Evolutionary conservation across 306 rosid species (phyloP), one percentile per base, ranked within the genome.

Genomic region (Biancaea sappan): DNA sequence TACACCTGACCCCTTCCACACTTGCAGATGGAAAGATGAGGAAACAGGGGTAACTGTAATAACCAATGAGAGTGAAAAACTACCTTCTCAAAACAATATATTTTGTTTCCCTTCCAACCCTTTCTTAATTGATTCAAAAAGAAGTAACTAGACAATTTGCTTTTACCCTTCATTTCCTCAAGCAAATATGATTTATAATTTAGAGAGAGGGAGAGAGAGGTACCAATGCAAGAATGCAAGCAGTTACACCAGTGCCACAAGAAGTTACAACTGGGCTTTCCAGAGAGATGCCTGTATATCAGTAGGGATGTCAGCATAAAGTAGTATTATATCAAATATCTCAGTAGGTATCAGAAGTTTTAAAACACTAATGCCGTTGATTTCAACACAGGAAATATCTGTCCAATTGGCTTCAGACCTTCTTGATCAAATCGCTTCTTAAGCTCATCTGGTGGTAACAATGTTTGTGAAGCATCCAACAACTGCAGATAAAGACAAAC

Each of bases 201-300:
- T 32, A 48, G 79, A 37, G 38, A 61, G 44, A 43, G 74, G 16
- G 44, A 72, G 76, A 51, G 72, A 62, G 44, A 1, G 11, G 51
- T 90, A 92, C 99, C 97, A 92, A 57, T 73, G 97, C 98, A 12
- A 95, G 96, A 85, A 95, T 65, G 80, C 98, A 90, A 63, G 98
- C 98, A 40, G 98, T 95, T 52, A 95, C 93, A 0, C 98, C 98
- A 31, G 98, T 92, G 61, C 99, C 99, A 34, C 99, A 95, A 1
- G 97, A 87, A 72, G 98, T 79, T 44, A 88, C 84, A 26, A 80
- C 58, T n/a, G 98, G 91, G 35, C 79, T 76, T 31, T 88, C 98
- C 91, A 90, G 69, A 58, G 97, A 84, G 86, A 92, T 84, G 21
- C 98, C 99, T 95, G 89, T 84, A 76, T 37, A 60, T 63, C 48